Base-by-base conservation (phyloP, 495 filamentous ascomycete genomes). In the Paragyromitra xinjiangensis region DNA sequence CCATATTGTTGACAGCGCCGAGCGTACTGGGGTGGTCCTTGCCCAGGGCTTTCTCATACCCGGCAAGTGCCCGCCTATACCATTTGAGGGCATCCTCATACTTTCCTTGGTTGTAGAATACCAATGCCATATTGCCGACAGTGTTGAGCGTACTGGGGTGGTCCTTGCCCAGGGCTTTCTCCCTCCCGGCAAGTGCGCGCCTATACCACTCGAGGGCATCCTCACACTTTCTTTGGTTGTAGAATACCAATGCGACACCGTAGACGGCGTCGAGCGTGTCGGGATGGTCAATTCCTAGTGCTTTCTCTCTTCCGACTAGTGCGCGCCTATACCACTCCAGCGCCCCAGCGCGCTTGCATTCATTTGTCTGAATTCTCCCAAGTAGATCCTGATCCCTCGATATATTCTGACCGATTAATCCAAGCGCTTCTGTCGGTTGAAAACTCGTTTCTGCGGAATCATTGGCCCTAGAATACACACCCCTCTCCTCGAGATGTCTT, bases 151-250 rank as follows among this genome's bases (percentile, higher is more conserved):
- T 58, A 34, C 34, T 24, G 14, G 55, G 55, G 24, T 58, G 55
- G 55, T 58, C 55, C 7, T 14, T 58, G 55, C 55, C 55, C 55
- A 58, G n/a, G 24, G 24, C 55, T 34, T 58, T 34, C 24, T 58
- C 22, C 26, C 24, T 14, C 11, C 55, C 55, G 0, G 26, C 0
- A 14, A 29, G 24, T 34, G n/a, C 55, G 9, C 24, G 0, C 0
- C 55, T 58, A 34, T 14, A 34, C 55, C 55, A 58, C 55, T 58
- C 55, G 11, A 58, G 24, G 2, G 55, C 55, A 9, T 58, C 22
- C 14, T n/a, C 24, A 24, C 34, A 58, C 55, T 58, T 58, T n/a
- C 55, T 22, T 58, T 58, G 55, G 22, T 6, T 34, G 9, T 34
- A 0, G 55, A 58, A 58, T 24, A 34, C 24, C 0, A 0, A 11